Percentiles rank a stretch among this genome's conserved stretches.
phyloP scores from a whole-genome alignment of 106 monocot genomes.

The Dioscorea alata region DNA sequence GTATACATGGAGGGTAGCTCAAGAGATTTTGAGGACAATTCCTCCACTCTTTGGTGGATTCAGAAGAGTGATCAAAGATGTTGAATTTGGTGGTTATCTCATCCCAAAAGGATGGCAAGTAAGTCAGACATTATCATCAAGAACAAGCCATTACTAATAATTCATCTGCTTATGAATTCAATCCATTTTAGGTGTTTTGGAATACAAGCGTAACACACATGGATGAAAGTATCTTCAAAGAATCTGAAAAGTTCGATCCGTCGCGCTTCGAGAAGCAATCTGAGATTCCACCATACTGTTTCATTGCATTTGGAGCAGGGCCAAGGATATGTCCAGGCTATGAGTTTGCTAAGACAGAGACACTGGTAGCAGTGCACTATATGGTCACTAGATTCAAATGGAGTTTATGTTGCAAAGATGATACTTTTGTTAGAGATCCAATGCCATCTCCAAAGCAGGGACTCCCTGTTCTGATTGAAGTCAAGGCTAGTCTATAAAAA shows the following conservation, averaged over 20 bases:
- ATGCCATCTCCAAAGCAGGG: slow-evolving; percentile 26
- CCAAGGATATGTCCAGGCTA: slow-evolving; percentile 25
- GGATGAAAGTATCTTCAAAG: slow-evolving; percentile 20
- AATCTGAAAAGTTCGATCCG: slow-evolving; percentile 23
- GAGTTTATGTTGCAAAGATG: slow-evolving; percentile 24
- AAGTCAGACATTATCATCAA: background rate
- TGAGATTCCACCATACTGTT: slow-evolving; percentile 18
- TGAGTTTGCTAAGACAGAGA: slow-evolving; percentile 35
- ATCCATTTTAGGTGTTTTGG: slow-evolving; percentile 28
- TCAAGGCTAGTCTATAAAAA: background rate
- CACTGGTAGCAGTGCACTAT: slow-evolving; percentile 25
- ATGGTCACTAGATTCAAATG: slow-evolving; percentile 25
- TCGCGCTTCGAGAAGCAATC: slow-evolving; percentile 14
- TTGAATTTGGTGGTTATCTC: slow-evolving; percentile 12
- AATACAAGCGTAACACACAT: slow-evolving; percentile 24
- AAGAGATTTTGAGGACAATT: slow-evolving; percentile 14
- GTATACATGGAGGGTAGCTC: slow-evolving; percentile 20
- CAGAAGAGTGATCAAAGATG: background rate
- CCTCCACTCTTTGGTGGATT: slow-evolving; percentile 17
- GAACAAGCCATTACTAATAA: no score
- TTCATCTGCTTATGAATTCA: no score
- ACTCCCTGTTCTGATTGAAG: slow-evolving; percentile 25
- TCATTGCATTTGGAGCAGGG: slow-evolving; percentile 29
- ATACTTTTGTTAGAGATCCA: slow-evolving; percentile 26
- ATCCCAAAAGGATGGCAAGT: slow-evolving; percentile 33